Base-by-base conservation (phyloP, 2,329 filamentous ascomycete genomes). In the Arachnomyces sp. region DNA sequence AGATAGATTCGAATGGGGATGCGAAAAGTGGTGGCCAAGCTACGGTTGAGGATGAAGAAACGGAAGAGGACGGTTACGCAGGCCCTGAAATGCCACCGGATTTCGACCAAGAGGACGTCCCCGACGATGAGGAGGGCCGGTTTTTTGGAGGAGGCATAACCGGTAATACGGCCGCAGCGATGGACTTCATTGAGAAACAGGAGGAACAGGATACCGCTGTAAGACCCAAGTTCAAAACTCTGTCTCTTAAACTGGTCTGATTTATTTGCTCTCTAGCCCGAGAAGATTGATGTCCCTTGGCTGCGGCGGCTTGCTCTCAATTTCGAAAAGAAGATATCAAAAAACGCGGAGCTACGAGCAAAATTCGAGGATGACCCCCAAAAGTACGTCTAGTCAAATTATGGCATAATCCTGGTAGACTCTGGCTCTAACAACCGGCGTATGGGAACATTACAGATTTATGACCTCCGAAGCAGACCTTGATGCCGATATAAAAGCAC, bases 111-210 rank as follows among this genome's bases (percentile, higher is more conserved):
- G 74, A 75, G 37, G 73, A 78, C 35, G 68, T 74, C 64, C 69
- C 61, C 7, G 85, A 90, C 50, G 89, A 95, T 52, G 87, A 95
- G 39, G 92, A 94, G 48, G 92, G 90, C 1, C 82, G 92, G 8
- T 98, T 98, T 69, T 98, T 95, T 53, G 92, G 90, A 32, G 86
- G 88, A 39, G 92, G 92, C 28, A 83, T 98, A 52, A 86, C 83
- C 17, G 75, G 81, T 43, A 75, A 86, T 50, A 87, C 93, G 49
- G 82, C 80, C 2, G 78, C 88, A 52, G 86, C 92, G 14, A 74
- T 98, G 55, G 85, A 96, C 63, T 96, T 84, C 57, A 78, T 98
- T 46, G 87, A 95, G 46, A 71, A 76, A 42, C 73, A 78, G 49
- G 79, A 82, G 38, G 68, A 69, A 36, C 72, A 68, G 17, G 71